A percentile compares a stretch with the other conserved stretches of the same genome.
Conservation (phyloP, 192 early-diverging fungal genomes). For the Pilobolus umbonatus region DNA sequence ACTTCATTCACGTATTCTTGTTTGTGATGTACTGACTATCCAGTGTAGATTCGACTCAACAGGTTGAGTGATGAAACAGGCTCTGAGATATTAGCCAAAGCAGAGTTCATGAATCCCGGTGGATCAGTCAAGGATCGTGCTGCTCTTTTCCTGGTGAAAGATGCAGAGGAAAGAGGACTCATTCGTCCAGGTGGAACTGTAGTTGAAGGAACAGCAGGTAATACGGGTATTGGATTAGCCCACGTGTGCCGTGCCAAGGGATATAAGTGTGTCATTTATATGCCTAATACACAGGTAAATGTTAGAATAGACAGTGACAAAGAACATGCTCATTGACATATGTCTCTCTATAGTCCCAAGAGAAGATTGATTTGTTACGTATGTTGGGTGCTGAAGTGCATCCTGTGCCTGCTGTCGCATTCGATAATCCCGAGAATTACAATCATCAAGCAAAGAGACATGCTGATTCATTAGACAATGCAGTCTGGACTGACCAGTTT, state of each 20-base stretch:
- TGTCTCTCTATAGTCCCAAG: constrained; percentile 59
- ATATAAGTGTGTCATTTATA: constrained; percentile 94
- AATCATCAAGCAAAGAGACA: constrained; percentile 87
- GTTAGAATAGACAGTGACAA: neutral
- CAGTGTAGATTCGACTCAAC: constrained; percentile 60
- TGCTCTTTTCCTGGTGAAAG: constrained; percentile 89
- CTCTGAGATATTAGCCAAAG: constrained; percentile 86
- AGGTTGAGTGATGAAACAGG: constrained; percentile 71
- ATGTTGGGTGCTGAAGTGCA: constrained; percentile 95
- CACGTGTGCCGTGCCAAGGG: constrained; percentile 92
- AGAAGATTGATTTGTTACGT: constrained; percentile 88
- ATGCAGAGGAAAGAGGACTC: constrained; percentile 85
- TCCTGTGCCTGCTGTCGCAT: constrained; percentile 88
- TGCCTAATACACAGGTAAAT: constrained; percentile 87
- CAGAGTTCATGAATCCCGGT: constrained; percentile 97
- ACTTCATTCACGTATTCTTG: neutral
- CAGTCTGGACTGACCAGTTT: constrained; percentile 97
- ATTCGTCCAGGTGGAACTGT: constrained; percentile 86
- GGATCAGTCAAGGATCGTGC: constrained; percentile 97
- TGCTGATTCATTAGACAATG: constrained; percentile 75
- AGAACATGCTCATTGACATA: neutral
- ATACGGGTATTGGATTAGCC: constrained; percentile 95
- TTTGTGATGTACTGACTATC: neutral
- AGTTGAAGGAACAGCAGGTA: constrained; percentile 82
- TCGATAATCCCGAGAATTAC: constrained; percentile 89